These are phyloP conservation scores for Pulveroboletus sp. DNA, from an alignment of 1,284 basidiomycete species.

Conservation along the genomic window DNA sequence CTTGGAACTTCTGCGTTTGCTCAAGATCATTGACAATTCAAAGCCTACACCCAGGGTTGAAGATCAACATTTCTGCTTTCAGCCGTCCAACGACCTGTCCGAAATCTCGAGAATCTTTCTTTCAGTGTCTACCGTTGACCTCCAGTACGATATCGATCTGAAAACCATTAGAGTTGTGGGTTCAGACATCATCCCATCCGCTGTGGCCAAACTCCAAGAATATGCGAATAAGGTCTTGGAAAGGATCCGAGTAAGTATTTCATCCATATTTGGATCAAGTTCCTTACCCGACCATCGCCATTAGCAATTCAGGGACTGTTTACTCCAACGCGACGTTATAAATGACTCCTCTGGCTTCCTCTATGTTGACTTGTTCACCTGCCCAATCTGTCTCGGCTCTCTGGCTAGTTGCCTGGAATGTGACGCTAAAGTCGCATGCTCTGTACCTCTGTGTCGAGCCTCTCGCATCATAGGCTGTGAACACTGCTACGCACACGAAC, in stretches of 20 bases:
- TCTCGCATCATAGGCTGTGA: not conserved
- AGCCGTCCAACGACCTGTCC: slow-evolving; percentile 23
- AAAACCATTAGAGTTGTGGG: not conserved
- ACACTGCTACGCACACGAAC: slow-evolving; percentile 7
- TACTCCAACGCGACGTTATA: slow-evolving; percentile 5
- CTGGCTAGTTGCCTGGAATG: slow-evolving; percentile 20
- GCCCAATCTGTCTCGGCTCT: slow-evolving; percentile 12
- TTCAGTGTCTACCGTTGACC: slow-evolving; percentile 4
- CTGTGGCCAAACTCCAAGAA: slow-evolving; percentile 13
- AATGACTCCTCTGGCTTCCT: slow-evolving; percentile 9
- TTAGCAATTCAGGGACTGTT: slow-evolving; percentile 20
- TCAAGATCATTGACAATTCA: slow-evolving; percentile 11
- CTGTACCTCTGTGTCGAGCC: not conserved
- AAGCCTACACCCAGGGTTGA: not conserved
- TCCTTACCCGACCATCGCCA: not conserved
- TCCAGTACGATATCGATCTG: slow-evolving; percentile 19
- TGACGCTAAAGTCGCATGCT: slow-evolving; percentile 14
- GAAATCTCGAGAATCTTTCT: slow-evolving; percentile 18
- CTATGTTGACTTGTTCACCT: slow-evolving; percentile 24
- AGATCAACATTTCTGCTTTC: slow-evolving; percentile 19
- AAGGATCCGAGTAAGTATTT: slow-evolving; percentile 8
- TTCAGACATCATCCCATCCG: not conserved
- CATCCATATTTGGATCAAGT: not conserved
- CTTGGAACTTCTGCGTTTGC: slow-evolving; percentile 11
- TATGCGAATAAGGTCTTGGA: slow-evolving; percentile 10